Evolutionary conservation across 2,329 filamentous ascomycete species (phyloP), one percentile per base, ranked within the genome.

Genomic region (Fusarium mexicanum): DNA sequence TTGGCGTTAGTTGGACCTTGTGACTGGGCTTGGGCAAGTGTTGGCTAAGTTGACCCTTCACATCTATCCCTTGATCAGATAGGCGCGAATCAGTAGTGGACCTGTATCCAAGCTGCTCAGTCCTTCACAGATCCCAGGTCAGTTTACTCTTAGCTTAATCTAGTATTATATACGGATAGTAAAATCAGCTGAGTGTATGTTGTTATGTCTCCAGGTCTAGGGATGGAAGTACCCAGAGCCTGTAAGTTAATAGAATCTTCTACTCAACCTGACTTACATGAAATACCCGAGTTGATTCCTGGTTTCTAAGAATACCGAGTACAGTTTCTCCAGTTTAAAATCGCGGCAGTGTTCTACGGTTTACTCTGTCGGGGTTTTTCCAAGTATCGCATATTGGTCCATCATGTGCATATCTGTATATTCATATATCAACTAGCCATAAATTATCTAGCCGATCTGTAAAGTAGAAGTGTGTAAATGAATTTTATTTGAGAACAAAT

Each of bases 231-330:
- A 6, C 2, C 8, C 4, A 12, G 3, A 6, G 18, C 3, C 2
- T 26, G 18, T 12, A 16, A 6, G 31, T 26, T 22, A 9, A 26
- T 37, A 18, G 18, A 26, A 22, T 12, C 7, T 16, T 20, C 1
- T 10, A 20, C 1, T 20, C 31, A 37, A 37, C n/a, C n/a, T 6
- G 6, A 10, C 9, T 26, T 53, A 9, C 6, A 5, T 24, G 11
- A 5, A n/a, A 13, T 5, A 2, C 3, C 1, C 8, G 3, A n/a
- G 0, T 10, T 2, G 6, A 10, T 3, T 24, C 31, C 8, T 20
- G 17, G 4, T 24, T 20, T 3, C 8, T 8, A 11, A 4, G 2
- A 20, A 35, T 0, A 8, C 11, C 0, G 2, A 2, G 1, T 18
- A 8, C 8, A 1, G 1, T 13, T 2, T 9, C 9, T 20, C 1